Evolutionary conservation across 305 asterid genomes (phyloP), one percentile per base, ranked within the genome.

Genomic region (Plantago coronopus): DNA sequence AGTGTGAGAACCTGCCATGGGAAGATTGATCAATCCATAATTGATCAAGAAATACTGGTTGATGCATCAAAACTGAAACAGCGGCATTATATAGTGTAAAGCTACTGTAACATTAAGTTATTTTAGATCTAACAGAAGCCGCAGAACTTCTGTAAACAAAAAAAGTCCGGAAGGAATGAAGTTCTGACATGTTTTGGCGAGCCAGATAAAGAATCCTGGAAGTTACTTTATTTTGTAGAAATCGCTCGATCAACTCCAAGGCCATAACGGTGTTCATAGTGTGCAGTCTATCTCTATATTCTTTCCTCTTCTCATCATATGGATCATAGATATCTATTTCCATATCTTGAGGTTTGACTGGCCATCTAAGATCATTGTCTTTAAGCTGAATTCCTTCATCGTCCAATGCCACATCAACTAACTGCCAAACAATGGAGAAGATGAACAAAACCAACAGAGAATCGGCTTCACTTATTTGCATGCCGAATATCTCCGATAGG

Each of bases 121-220:
- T 23, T 53, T 15, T 1, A 19, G 45, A 44, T 43, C 44, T 29
- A 55, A 61, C 54, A 63, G 18, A 29, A 25, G 25, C 22, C 60
- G 23, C 7, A 58, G 14, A 63, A 44, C 54, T 50, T 34, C 40
- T 9, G 12, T 21, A 9, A 31, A 56, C 66, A 73, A 63, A 44
- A 15, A 72, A 59, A 21, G 22, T 57, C 34, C 34, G 21, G 54
- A 69, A 64, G 80, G 84, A 66, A 62, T 51, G 60, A 69, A 72
- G 79, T 74, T 64, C 98, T 81, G 58, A 93, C 99, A 86, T 93
- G 96, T 87, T 93, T 76, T 78, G 82, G 77, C 91, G 85, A 43
- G 87, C 99, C 94, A 93, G 73, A 81, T 74, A 72, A 78, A 93
- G 95, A 83, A 93, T 81, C 91, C 84, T 73, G 68, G 87, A 83